Evolutionary conservation across 345 rosid species (phyloP).

Genomic region (Citrus glauca): DNA sequence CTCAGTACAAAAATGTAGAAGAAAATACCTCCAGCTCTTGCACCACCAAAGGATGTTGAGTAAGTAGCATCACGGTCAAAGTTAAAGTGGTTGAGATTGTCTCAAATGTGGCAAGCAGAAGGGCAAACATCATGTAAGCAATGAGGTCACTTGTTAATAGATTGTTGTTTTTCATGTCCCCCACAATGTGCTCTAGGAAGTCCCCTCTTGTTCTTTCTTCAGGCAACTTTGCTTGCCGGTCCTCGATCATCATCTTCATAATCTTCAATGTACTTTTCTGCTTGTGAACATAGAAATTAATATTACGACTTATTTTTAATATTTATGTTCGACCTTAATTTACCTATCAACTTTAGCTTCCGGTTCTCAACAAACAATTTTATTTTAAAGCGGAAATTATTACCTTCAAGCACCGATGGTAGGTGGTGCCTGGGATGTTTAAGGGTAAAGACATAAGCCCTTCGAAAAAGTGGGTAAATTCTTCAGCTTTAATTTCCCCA

Average conservation of each 20-base stretch:
- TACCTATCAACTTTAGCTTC: neutral
- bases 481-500: slow-evolving; percentile 13
- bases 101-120: slow-evolving; percentile 24
- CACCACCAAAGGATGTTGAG: slow-evolving; percentile 14
- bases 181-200: slow-evolving; percentile 16
- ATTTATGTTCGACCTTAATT: too few relatives aligned
- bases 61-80: slow-evolving; percentile 14
- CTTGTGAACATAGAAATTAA: neutral
- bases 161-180: neutral
- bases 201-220: slow-evolving; percentile 11
- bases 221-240: neutral
- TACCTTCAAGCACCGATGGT: slow-evolving; percentile 24
- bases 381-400: neutral
- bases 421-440: slow-evolving; percentile 27
- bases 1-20: neutral
- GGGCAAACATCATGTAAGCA: slow-evolving; percentile 13
- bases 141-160: slow-evolving; percentile 6
- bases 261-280: slow-evolving; percentile 18
- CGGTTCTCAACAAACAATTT: too few relatives aligned
- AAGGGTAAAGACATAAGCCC: slow-evolving; percentile 30
- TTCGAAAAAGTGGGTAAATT: slow-evolving; percentile 13
- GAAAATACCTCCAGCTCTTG: slow-evolving; percentile 10
- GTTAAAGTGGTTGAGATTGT: slow-evolving; percentile 22
- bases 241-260: slow-evolving; percentile 12
- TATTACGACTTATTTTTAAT: too few relatives aligned